Base-by-base conservation (phyloP, 768 basidiomycete genomes). In the Amyloporia xantha region DNA sequence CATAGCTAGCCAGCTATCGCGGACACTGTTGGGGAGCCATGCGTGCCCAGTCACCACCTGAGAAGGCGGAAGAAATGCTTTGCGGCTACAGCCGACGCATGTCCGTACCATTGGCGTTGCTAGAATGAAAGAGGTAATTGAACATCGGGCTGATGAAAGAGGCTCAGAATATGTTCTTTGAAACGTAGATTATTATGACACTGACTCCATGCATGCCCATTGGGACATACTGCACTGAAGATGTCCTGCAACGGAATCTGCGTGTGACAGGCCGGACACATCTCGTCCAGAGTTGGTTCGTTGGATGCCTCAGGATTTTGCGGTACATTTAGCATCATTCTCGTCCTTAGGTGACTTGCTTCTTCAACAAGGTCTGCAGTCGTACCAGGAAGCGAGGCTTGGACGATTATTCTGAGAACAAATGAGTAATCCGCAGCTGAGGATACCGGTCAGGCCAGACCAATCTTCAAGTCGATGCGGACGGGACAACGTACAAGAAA, bases 171-270 rank as follows among this genome's bases (percentile, higher is more conserved):
- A 24, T 9, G 27, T 38, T 74, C 33, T 37, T 23, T 27, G 10
- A 35, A 26, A 6, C 20, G 27, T 51, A 17, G 44, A 50, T 17
- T 44, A 45, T 3, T 40, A 30, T 17, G 50, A 49, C 21, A 71
- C 79, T 49, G 61, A 90, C 88, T 70, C 90, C 90, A 92, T 37
- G 64, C 64, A 67, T 92, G 90, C 9, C 88, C 87, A 53, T 80
- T 82, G 3, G 71, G 60, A 59, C 90, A 92, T 9, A 70, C 68
- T 13, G 84, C 88, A 24, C 60, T 71, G 17, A 72, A 77, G 44
- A 82, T 73, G 58, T 84, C 77, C 43, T 77, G 63, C 46, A 89
- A 60, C 2, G 77, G 78, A 21, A 92, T 71, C 35, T 71, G 70
- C 1, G 74, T 72, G 33, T 73, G 64, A 66, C 90, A 92, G 12